Evolutionary conservation across 2,329 filamentous ascomycete species (phyloP).

Genomic region (Thielaviopsis punctulata): DNA sequence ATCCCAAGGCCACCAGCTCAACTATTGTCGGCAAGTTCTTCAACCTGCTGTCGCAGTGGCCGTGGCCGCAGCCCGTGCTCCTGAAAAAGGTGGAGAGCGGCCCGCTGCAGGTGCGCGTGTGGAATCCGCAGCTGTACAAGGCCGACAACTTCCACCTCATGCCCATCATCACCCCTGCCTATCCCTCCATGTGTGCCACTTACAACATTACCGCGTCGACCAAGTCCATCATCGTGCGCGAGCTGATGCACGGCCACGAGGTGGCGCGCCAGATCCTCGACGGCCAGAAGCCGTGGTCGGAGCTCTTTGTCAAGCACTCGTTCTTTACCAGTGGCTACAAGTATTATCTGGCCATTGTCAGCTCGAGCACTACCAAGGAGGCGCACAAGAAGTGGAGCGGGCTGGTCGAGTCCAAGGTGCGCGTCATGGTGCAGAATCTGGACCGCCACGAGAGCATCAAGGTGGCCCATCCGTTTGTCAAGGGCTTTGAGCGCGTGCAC

Average conservation of each 20-base stretch:
- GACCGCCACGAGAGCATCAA: conserved; percentile 67
- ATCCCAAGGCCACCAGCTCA: conserved; percentile 77
- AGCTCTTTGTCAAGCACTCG: conserved; percentile 73
- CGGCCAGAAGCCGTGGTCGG: conserved; percentile 65
- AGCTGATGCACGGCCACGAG: conserved; percentile 60
- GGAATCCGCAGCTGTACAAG: conserved; percentile 84
- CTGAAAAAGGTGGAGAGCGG: conserved; percentile 77
- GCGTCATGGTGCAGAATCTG: conserved; percentile 65
- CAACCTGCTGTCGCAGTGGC: conserved; percentile 75
- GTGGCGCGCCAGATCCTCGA: conserved; percentile 66
- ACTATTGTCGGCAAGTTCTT: conserved; percentile 92
- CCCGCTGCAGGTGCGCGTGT: conserved; percentile 66
- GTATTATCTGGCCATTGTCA: conserved; percentile 82
- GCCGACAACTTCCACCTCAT: conserved; percentile 77
- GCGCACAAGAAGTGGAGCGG: conserved; percentile 78
- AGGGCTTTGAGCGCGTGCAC: conserved; percentile 76
- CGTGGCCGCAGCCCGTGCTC: conserved; percentile 84
- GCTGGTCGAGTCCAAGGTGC: conserved; percentile 82
- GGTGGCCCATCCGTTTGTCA: conserved; percentile 80
- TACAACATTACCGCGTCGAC: conserved; percentile 86
- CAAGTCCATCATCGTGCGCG: conserved; percentile 64
- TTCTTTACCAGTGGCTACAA: conserved; percentile 92
- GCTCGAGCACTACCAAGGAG: conserved; percentile 68
- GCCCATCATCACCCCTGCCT: conserved; percentile 95
- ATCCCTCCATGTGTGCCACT: conserved; percentile 94